phyloP scores from a whole-genome alignment of 371 early-diverging fungal species.

The Gilbertella persicaria region DNA sequence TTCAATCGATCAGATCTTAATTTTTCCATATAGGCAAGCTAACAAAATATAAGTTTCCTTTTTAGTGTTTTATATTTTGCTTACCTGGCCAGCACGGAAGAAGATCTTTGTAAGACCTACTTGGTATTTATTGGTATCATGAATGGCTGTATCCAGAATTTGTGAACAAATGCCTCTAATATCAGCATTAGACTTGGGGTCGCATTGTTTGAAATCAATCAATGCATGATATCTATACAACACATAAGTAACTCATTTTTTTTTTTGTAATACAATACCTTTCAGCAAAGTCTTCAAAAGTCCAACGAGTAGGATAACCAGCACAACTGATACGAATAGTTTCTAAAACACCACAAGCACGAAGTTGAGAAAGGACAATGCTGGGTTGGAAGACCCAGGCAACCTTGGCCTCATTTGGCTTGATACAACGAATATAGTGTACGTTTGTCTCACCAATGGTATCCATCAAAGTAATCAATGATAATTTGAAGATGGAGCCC shows the following conservation, averaged over 20 bases:
- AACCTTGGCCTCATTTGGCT: conserved; percentile 92
- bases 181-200: conserved; percentile 45
- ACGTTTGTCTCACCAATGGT: conserved; percentile 91
- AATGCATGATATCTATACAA: conserved; percentile 82
- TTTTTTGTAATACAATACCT: not conserved
- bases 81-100: conserved; percentile 92
- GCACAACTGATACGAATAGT: conserved; percentile 98
- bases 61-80: not conserved
- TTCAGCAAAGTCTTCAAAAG: conserved; percentile 91
- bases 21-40: conserved; percentile 91
- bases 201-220: conserved; percentile 71
- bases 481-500: conserved; percentile 84
- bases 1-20: conserved; percentile 79
- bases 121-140: conserved; percentile 88
- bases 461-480: conserved; percentile 90
- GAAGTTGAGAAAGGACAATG: conserved; percentile 93
- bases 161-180: conserved; percentile 53
- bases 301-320: conserved; percentile 96
- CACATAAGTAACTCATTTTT: not conserved
- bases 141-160: conserved; percentile 73
- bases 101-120: conserved; percentile 98
- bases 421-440: conserved; percentile 98
- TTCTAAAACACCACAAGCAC: conserved; percentile 99
- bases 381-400: conserved; percentile 90
- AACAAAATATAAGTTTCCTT: not conserved